phyloP scores from a whole-genome alignment of 2,329 filamentous ascomycete genomes.

The Coleophoma crateriformis region DNA sequence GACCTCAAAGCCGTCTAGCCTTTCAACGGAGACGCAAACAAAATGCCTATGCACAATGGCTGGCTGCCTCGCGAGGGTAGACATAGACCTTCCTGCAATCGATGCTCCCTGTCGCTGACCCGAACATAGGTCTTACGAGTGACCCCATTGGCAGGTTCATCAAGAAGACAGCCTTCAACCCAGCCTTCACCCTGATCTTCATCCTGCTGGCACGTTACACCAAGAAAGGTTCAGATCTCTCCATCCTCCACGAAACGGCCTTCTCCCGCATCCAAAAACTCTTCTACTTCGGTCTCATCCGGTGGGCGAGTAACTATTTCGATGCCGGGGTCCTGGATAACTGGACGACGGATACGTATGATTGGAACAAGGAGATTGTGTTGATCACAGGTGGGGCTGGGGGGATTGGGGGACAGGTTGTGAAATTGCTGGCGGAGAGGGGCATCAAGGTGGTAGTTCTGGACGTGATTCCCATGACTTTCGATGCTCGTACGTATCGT shows the following conservation, averaged over 20 bases:
- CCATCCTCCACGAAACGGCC: conserved; percentile 43
- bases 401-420: conserved; percentile 66
- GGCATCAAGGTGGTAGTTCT: conserved; percentile 66
- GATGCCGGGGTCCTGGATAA: conserved; percentile 44
- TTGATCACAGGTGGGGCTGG: conserved; percentile 70
- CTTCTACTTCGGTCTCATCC: conserved; percentile 44
- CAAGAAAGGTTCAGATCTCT: conserved; percentile 50
- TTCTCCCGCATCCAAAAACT: conserved; percentile 48
- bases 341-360: conserved; percentile 48
- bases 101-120: neutral
- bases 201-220: conserved; percentile 59
- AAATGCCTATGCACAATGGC: conserved; percentile 44
- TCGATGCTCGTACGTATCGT: conserved; percentile 37
- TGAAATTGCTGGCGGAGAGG: conserved; percentile 56
- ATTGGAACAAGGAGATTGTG: conserved; percentile 65
- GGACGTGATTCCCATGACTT: conserved; percentile 60
- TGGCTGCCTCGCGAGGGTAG: conserved; percentile 48
- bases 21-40: neutral
- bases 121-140: conserved; percentile 40
- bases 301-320: conserved; percentile 43
- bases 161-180: conserved; percentile 57
- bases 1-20: too few relatives aligned
- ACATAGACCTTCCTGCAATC: too few relatives aligned
- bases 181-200: conserved; percentile 56
- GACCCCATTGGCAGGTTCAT: conserved; percentile 56